Evolutionary conservation across 148 eudicot genomes (phyloP), one percentile per base, ranked within the genome.

Genomic region (Nyssa sinensis): DNA sequence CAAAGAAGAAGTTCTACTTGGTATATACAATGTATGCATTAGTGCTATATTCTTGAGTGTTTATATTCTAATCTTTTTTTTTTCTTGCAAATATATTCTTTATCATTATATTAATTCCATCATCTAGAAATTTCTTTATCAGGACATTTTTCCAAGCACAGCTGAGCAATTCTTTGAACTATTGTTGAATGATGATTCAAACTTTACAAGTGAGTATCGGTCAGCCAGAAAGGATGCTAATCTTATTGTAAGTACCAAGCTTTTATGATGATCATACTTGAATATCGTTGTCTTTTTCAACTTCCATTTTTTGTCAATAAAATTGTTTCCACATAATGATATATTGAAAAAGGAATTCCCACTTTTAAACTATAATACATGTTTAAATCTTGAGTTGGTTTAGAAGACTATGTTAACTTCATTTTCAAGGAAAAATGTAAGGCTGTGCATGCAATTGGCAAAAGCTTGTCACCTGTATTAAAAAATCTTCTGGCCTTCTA

Each of bases 171-270:
- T 81, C 84, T 94, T 90, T 82, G 86, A 88, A 39, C 74, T 89
- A 70, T 73, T 94, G 73, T 84, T 91, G 76, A 78, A 78, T 74
- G 98, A 94, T 81, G 85, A 81, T 77, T 94, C 97, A 28, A 86
- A 69, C 51, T 92, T 80, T 72, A 84, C 75, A 73, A 82, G 85
- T 55, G 97, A 90, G 55, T 94, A 84, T 66, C 93, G 97, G 49
- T 80, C 86, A 60, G 82, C 77, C n/a, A 83, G 98, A 68, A 92
- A 94, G 79, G 98, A 94, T 79, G 78, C 91, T 58, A 90, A 90
- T 85, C 86, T 92, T 67, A 70, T 10, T 55, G 77, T 78, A 73
- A 73, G 81, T 61, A 59, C 39, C 57, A 39, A 30, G 35, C 30
- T 16, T 0, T 62, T 72, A 41, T 29, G 57, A 11, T 41, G 27